Conservation (phyloP, 2,329 filamentous ascomycete species). For the Rhynchosporium graminicola region DNA sequence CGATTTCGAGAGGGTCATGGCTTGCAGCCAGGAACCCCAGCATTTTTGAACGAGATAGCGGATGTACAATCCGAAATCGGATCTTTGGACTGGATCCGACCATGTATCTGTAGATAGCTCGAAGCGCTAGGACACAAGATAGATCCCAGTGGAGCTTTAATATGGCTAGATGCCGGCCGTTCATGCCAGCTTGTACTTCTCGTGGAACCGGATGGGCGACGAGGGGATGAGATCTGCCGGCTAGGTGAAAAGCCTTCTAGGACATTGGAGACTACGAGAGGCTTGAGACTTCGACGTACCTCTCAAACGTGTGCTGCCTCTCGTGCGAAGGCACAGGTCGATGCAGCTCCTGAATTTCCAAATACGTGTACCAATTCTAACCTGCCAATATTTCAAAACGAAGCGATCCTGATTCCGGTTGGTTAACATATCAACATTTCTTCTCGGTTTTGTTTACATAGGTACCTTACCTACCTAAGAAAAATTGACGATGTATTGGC, state of each 20-base stretch:
- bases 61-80: slow-evolving; percentile 2
- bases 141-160: background rate
- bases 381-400: too few species aligned
- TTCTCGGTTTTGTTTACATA: too few species aligned
- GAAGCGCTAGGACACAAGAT: background rate
- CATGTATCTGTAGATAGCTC: background rate
- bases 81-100: background rate
- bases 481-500: too few species aligned
- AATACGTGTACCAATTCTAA: too few species aligned
- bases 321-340: background rate
- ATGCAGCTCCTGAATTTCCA: background rate
- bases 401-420: too few species aligned
- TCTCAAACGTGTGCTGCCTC: background rate
- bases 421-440: too few species aligned
- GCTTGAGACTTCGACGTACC: background rate
- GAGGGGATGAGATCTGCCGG: background rate
- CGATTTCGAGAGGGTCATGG: slow-evolving; percentile 30
- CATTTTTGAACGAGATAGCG: background rate
- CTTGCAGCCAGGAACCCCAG: slow-evolving; percentile 22
- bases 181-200: background rate
- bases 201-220: background rate
- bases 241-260: background rate
- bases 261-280: background rate
- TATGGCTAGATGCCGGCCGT: background rate
- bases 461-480: too few species aligned